Evolutionary conservation across 2,329 filamentous ascomycete species (phyloP).

Genomic region (Botrytis cinerea): DNA sequence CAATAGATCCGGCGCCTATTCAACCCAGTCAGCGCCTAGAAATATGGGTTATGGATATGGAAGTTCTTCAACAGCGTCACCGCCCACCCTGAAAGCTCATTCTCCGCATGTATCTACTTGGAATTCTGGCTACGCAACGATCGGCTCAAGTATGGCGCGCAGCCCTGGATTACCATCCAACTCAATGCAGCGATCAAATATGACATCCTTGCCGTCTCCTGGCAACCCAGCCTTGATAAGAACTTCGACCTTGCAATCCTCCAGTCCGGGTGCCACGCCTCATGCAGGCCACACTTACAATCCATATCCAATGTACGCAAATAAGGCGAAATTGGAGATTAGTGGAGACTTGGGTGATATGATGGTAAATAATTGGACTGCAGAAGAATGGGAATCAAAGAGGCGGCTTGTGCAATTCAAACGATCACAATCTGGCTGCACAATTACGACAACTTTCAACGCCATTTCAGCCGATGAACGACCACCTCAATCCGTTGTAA

Average conservation of each 20-base stretch:
- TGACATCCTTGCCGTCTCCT: conserved; percentile 35
- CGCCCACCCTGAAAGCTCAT: conserved; percentile 48
- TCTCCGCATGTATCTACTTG: conserved; percentile 51
- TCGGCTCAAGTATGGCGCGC: conserved; percentile 46
- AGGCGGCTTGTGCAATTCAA: conserved; percentile 87
- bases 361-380: conserved; percentile 82
- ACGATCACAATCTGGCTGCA: conserved; percentile 78
- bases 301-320: conserved; percentile 69
- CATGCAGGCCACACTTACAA: conserved; percentile 42
- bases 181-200: conserved; percentile 28
- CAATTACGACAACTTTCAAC: conserved; percentile 77
- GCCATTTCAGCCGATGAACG: conserved; percentile 78
- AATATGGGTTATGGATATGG: conserved; percentile 47
- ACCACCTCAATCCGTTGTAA: conserved; percentile 81
- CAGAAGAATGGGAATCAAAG: conserved; percentile 76
- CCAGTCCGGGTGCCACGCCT: conserved; percentile 49
- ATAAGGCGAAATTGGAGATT: conserved; percentile 83
- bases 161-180: conserved; percentile 46
- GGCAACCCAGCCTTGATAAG: conserved; percentile 64
- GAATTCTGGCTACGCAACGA: conserved; percentile 50
- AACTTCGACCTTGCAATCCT: conserved; percentile 64
- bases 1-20: conserved; percentile 41
- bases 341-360: conserved; percentile 73
- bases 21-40: conserved; percentile 44
- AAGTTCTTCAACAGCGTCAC: conserved; percentile 45